A percentile compares a stretch with the other conserved stretches of the same genome.
Evolutionary conservation across 495 filamentous ascomycete species (phyloP).

Genomic region (Neurospora sp.): DNA sequence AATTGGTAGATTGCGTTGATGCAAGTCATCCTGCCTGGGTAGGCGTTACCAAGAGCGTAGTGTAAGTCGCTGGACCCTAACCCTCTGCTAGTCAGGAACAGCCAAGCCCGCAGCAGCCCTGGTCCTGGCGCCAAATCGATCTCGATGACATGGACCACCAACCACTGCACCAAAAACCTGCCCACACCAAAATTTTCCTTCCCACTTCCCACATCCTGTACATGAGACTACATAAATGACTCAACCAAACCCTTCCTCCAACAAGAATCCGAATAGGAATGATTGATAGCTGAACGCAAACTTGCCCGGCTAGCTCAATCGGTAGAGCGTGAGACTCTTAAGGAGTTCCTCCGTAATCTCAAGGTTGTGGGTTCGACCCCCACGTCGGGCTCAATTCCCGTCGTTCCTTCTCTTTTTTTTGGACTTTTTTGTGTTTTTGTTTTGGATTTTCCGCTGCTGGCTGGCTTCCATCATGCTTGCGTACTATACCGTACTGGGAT

Average conservation of each 20-base stretch:
- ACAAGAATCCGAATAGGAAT: neutral
- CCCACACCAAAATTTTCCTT: no score
- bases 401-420: neutral
- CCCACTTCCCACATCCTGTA: neutral
- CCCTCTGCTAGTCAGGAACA: neutral
- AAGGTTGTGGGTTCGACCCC: neutral
- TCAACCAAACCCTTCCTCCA: neutral
- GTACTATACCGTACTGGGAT: no score
- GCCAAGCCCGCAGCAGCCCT: neutral
- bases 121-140: neutral
- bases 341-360: slow-evolving; percentile 10
- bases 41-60: neutral
- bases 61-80: neutral
- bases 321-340: slow-evolving; percentile 70
- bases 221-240: neutral
- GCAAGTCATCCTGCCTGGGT: neutral
- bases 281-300: neutral
- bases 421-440: no score
- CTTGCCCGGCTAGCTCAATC: slow-evolving; percentile 52
- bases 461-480: no score
- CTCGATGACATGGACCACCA: neutral
- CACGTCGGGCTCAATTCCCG: neutral
- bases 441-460: no score
- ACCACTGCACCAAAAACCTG: neutral
- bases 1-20: neutral